phyloP scores from a whole-genome alignment of 192 early-diverging fungal species.

The Spizellomyces punctatus region DNA sequence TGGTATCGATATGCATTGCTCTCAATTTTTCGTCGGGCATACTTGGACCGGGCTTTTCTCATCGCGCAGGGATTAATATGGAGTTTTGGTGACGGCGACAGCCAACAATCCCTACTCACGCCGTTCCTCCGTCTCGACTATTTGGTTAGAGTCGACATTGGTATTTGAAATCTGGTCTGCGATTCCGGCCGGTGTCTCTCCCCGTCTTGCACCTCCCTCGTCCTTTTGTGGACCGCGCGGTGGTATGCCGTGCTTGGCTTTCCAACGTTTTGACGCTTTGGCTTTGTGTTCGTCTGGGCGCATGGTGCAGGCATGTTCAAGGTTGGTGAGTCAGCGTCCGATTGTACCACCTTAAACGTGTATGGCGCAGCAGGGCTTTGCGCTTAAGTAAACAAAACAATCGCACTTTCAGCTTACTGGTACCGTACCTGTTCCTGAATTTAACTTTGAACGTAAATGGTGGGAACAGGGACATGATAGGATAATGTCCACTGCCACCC shows the following conservation, averaged over 20 bases:
- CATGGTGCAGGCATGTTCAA: background rate
- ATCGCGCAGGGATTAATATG: too few species aligned
- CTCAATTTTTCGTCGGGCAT: constrained; percentile 16
- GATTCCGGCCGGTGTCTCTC: background rate
- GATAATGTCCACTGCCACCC: too few species aligned
- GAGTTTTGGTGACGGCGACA: background rate
- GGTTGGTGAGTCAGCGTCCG: too few species aligned
- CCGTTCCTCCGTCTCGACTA: background rate
- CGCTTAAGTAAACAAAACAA: too few species aligned
- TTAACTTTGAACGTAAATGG: too few species aligned
- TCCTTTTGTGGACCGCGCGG: background rate
- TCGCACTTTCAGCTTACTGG: too few species aligned
- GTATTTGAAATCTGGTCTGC: background rate
- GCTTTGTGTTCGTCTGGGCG: constrained; percentile 25
- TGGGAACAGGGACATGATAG: too few species aligned
- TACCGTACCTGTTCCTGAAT: too few species aligned
- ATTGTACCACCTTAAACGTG: too few species aligned
- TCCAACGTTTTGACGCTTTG: constrained; percentile 31
- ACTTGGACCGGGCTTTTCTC: constrained; percentile 15
- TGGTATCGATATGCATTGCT: constrained; percentile 29
- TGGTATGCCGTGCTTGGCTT: constrained; percentile 23
- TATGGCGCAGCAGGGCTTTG: too few species aligned
- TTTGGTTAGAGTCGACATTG: background rate
- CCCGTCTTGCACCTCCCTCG: background rate
- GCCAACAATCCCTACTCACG: background rate